phyloP scores from a whole-genome alignment of 1,284 basidiomycete species.

The Sporisorium graminicola region DNA sequence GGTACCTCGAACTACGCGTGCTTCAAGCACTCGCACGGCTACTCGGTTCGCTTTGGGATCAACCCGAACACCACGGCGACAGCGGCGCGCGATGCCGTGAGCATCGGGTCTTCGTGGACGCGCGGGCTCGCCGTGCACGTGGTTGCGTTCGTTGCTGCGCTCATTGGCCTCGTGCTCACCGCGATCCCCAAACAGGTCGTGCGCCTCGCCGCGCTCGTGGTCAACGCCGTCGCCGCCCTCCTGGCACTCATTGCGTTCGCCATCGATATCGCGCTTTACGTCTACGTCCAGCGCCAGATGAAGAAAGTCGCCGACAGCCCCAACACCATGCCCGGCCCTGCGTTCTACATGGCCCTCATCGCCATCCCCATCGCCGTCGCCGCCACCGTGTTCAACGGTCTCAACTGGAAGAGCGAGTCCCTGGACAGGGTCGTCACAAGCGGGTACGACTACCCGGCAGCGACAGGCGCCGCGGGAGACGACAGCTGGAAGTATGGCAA shows the following conservation, averaged over 20 bases:
- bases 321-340: constrained; percentile 25
- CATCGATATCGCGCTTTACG: constrained; percentile 42
- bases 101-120: constrained; percentile 44
- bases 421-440: constrained; percentile 13
- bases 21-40: constrained; percentile 44
- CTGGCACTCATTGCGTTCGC: constrained; percentile 31
- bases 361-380: constrained; percentile 24
- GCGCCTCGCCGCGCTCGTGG: constrained; percentile 23
- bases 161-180: constrained; percentile 30
- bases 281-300: constrained; percentile 40
- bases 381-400: constrained; percentile 10
- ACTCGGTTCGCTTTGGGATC: constrained; percentile 37
- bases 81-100: constrained; percentile 17
- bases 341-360: constrained; percentile 49
- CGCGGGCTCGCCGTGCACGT: constrained; percentile 50
- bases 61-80: constrained; percentile 15
- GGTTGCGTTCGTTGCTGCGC: constrained; percentile 37
- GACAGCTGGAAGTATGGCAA: not conserved
- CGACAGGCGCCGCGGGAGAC: not conserved
- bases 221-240: constrained; percentile 18
- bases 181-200: constrained; percentile 30
- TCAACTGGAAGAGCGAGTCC: constrained; percentile 29
- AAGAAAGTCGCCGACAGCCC: constrained; percentile 8
- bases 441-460: constrained; percentile 26
- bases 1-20: constrained; percentile 25